Percentiles rank a stretch among this genome's conserved stretches.
Conservation (phyloP, 1,139 yeast genomes). For the Pichia sp. region DNA sequence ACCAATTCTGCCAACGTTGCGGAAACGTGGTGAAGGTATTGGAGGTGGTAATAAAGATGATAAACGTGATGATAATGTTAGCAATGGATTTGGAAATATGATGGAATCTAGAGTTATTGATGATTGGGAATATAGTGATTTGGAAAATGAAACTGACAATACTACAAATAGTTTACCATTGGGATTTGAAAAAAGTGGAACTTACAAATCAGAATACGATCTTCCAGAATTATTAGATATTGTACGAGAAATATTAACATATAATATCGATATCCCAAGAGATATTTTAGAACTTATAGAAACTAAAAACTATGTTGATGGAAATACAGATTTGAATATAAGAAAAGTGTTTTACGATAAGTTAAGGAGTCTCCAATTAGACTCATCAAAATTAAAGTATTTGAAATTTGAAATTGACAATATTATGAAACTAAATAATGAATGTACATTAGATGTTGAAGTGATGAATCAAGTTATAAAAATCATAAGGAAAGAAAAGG, state of each 20-base stretch:
- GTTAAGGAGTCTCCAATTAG: slow-evolving; percentile 17
- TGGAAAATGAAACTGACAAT: slow-evolving; percentile 16
- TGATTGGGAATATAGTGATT: slow-evolving; percentile 12
- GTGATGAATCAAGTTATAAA: background rate
- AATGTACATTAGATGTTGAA: slow-evolving; percentile 5
- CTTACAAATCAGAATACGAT: slow-evolving; percentile 11
- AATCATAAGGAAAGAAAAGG: background rate
- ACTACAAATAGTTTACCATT: slow-evolving; percentile 15
- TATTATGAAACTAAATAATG: slow-evolving; percentile 3
- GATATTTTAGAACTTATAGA: slow-evolving; percentile 25
- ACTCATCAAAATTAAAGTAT: slow-evolving; percentile 14
- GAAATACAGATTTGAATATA: slow-evolving; percentile 14
- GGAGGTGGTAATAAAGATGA: slow-evolving; percentile 42
- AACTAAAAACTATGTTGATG: background rate
- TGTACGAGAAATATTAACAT: slow-evolving; percentile 33
- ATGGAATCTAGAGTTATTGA: slow-evolving; percentile 11
- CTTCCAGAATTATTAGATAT: slow-evolving; percentile 32
- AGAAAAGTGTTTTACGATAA: slow-evolving; percentile 21
- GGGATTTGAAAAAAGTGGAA: slow-evolving; percentile 16
- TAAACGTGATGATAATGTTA: slow-evolving; percentile 5
- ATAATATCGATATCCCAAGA: slow-evolving; percentile 34
- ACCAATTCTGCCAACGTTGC: slow-evolving; percentile 65
- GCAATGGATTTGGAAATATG: slow-evolving; percentile 4
- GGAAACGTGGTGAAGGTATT: slow-evolving; percentile 68
- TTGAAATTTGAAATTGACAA: slow-evolving; percentile 15